These are phyloP conservation scores for Artemisia argyi DNA, from an alignment of 129 eudicot genomes.

Conservation along the genomic window DNA sequence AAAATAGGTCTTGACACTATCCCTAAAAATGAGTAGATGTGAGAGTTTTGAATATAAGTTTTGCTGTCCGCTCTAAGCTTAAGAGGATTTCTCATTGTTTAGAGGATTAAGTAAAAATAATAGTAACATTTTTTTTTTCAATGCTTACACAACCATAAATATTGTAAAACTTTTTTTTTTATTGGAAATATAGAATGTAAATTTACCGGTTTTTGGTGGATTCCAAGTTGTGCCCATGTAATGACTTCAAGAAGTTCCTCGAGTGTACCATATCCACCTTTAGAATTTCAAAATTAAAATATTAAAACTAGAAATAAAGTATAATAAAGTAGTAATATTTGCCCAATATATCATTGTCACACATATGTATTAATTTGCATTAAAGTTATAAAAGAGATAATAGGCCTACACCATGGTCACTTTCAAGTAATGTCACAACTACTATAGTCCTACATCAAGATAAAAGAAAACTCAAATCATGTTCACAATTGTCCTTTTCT, in stretches of 20 bases:
- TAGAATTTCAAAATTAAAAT: background rate
- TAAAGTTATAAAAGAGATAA: background rate
- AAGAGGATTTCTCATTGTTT: too few species aligned
- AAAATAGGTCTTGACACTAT: too few species aligned
- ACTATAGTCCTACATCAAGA: too few species aligned
- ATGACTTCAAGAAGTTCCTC: conserved; percentile 93
- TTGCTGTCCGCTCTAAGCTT: too few species aligned
- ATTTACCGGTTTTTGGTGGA: conserved; percentile 84
- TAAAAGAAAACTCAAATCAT: background rate
- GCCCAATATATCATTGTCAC: background rate
- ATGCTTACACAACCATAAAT: too few species aligned
- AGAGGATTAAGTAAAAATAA: too few species aligned
- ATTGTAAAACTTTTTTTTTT: background rate
- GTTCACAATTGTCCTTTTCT: background rate
- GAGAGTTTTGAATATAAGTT: too few species aligned
- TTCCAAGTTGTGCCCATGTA: conserved; percentile 98
- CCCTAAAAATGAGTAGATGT: too few species aligned
- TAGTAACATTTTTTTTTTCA: too few species aligned
- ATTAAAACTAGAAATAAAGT: background rate
- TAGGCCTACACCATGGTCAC: background rate
- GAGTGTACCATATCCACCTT: conserved; percentile 93
- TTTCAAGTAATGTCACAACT: background rate
- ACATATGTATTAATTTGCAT: background rate
- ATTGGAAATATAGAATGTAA: background rate
- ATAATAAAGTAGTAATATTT: too few species aligned